Conservation (phyloP, 2,329 filamentous ascomycete species). For the Cladosporium colombiae region DNA sequence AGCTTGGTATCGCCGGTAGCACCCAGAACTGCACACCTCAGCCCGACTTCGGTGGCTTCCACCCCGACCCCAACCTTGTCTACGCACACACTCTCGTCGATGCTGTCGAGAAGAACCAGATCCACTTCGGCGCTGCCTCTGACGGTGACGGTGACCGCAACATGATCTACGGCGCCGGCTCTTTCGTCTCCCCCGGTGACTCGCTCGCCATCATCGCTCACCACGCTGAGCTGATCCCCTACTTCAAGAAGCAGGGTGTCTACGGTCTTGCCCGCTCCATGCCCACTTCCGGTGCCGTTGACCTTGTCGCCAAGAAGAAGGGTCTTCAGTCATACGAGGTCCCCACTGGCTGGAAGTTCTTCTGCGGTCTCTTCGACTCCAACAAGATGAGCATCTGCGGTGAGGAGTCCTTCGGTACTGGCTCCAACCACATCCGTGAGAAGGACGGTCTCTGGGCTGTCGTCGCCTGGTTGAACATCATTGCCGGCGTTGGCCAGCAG, state of each 20-base stretch:
- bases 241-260: slow-evolving; percentile 97
- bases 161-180: slow-evolving; percentile 98
- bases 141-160: slow-evolving; percentile 98
- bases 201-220: slow-evolving; percentile 97
- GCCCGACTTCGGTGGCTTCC: slow-evolving; percentile 94
- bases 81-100: slow-evolving; percentile 95
- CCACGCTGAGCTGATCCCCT: slow-evolving; percentile 93
- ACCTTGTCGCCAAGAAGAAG: slow-evolving; percentile 94
- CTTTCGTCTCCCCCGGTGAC: slow-evolving; percentile 95
- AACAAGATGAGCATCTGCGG: slow-evolving; percentile 98
- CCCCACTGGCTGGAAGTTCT: slow-evolving; percentile 98
- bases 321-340: slow-evolving; percentile 92
- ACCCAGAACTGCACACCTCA: slow-evolving; percentile 91
- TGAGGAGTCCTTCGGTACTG: slow-evolving; percentile 97
- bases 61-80: slow-evolving; percentile 96
- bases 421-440: slow-evolving; percentile 97
- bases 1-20: slow-evolving; percentile 78
- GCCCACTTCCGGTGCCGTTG: slow-evolving; percentile 94
- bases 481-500: slow-evolving; percentile 86
- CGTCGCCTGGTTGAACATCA: slow-evolving; percentile 97
- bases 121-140: slow-evolving; percentile 94
- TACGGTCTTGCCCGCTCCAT: slow-evolving; percentile 95
- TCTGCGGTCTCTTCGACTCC: slow-evolving; percentile 92
- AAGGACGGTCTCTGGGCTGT: slow-evolving; percentile 99
- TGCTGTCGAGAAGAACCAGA: slow-evolving; percentile 83